Percentiles rank a stretch among this genome's conserved stretches.
phyloP scores from a whole-genome alignment of 1,284 basidiomycete species.

The Mycocalia duriaeana region DNA sequence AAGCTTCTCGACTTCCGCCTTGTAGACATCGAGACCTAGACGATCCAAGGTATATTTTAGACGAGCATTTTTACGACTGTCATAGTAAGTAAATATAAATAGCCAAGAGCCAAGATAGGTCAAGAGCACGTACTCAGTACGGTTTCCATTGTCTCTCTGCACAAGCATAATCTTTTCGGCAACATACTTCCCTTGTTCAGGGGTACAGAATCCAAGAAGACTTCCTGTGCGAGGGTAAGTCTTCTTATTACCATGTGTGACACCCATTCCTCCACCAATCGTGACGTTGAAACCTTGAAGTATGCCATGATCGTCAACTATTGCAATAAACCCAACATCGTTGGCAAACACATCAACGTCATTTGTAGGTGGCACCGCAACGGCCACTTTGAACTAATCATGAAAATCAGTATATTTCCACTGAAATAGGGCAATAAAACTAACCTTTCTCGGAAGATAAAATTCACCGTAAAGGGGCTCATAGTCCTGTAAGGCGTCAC shows the following conservation, averaged over 20 bases:
- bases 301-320: constrained; percentile 69
- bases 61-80: constrained; percentile 76
- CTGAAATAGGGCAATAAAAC: constrained; percentile 11
- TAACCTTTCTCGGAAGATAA: constrained; percentile 90
- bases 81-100: constrained; percentile 6
- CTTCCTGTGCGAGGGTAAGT: constrained; percentile 92
- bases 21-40: constrained; percentile 85
- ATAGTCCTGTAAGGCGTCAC: constrained; percentile 87
- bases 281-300: constrained; percentile 88
- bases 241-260: constrained; percentile 98
- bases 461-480: constrained; percentile 97
- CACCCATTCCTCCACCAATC: constrained; percentile 97
- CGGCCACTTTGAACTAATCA: constrained; percentile 90
- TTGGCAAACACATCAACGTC: constrained; percentile 96
- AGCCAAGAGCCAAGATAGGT: constrained; percentile 5
- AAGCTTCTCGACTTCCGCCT: constrained; percentile 84
- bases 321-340: constrained; percentile 93
- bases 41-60: constrained; percentile 97
- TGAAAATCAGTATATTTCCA: constrained; percentile 9
- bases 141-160: constrained; percentile 95
- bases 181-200: constrained; percentile 82
- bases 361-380: constrained; percentile 95
- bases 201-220: constrained; percentile 89
- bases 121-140: constrained; percentile 64
- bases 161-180: constrained; percentile 93